phyloP scores from a whole-genome alignment of 495 filamentous ascomycete species.

The Penicillium robsamsonii region DNA sequence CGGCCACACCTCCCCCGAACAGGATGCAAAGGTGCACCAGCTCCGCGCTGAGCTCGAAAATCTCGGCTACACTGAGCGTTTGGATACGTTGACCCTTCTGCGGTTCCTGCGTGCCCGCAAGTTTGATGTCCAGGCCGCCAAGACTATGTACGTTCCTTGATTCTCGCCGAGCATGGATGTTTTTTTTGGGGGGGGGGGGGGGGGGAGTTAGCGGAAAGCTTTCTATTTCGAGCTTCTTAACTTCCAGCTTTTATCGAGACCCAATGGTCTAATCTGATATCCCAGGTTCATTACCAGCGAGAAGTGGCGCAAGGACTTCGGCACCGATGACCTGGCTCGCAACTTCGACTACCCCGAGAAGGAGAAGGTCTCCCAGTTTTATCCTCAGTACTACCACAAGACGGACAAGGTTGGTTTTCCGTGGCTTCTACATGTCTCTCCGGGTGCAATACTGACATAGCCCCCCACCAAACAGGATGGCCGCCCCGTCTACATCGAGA shows the following conservation, averaged over 20 bases:
- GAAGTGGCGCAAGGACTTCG: constrained; percentile 84
- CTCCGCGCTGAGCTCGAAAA: constrained; percentile 80
- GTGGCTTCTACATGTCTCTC: background rate
- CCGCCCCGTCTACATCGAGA: constrained; percentile 94
- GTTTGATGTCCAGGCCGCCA: constrained; percentile 80
- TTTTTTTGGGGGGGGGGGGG: constrained; percentile 3
- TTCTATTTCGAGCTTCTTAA: background rate
- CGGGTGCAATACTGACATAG: constrained; percentile 11
- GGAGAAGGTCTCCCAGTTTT: constrained; percentile 82
- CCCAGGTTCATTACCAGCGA: constrained; percentile 88
- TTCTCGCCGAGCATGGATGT: background rate
- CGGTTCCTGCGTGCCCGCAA: constrained; percentile 92
- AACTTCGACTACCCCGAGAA: constrained; percentile 90
- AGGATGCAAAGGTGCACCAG: constrained; percentile 87
- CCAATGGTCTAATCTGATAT: constrained; percentile 11
- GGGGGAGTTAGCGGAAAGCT: background rate
- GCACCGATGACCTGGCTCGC: constrained; percentile 78
- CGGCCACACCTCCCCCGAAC: constrained; percentile 79
- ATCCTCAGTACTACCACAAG: constrained; percentile 99
- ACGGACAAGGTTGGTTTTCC: constrained; percentile 76
- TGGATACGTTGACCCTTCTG: constrained; percentile 89
- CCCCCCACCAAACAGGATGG: constrained; percentile 64
- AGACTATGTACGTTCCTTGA: constrained; percentile 67
- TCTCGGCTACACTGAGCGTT: constrained; percentile 75
- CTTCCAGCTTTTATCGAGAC: background rate